These are phyloP conservation scores for Decorospora gaudefroyi DNA, from an alignment of 2,329 filamentous ascomycete genomes.

Conservation along the genomic window DNA sequence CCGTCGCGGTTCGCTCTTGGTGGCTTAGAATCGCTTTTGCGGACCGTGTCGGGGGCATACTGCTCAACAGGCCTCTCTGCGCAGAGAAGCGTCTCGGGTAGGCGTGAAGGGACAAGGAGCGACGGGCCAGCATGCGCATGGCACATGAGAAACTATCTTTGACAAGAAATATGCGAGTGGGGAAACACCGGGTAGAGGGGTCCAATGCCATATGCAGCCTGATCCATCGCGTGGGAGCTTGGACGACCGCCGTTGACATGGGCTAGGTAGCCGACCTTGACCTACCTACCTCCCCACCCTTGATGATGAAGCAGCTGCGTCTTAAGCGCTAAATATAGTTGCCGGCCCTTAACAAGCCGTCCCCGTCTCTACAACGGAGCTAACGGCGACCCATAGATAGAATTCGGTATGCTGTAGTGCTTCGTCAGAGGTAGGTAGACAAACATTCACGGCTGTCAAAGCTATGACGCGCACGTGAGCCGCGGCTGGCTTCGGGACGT, in stretches of 20 bases:
- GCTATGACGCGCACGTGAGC: constrained; percentile 19
- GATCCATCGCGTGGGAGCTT: constrained; percentile 21
- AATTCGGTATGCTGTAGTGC: too few relatives aligned
- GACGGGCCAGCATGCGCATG: constrained; percentile 21
- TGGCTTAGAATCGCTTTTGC: constrained; percentile 54
- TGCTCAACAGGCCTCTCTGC: constrained; percentile 31
- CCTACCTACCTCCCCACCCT: too few relatives aligned
- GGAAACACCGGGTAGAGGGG: constrained; percentile 17
- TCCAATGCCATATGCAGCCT: constrained; percentile 19
- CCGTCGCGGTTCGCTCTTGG: constrained; percentile 71
- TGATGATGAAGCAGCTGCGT: constrained; percentile 2
- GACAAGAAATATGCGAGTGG: constrained; percentile 26
- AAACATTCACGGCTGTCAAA: not conserved
- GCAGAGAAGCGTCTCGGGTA: constrained; percentile 11
- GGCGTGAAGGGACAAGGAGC: constrained; percentile 18
- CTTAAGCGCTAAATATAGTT: constrained; percentile 5
- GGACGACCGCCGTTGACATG: constrained; percentile 14
- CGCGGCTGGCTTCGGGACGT: constrained; percentile 12
- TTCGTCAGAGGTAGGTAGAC: not conserved
- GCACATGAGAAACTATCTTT: constrained; percentile 22
- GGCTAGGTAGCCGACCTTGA: constrained; percentile 11
- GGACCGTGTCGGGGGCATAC: constrained; percentile 40
- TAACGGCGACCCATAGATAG: too few relatives aligned
- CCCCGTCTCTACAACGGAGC: not conserved
- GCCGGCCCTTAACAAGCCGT: not conserved